Conservation (phyloP, 345 rosid genomes). For the Salix dunnii region DNA sequence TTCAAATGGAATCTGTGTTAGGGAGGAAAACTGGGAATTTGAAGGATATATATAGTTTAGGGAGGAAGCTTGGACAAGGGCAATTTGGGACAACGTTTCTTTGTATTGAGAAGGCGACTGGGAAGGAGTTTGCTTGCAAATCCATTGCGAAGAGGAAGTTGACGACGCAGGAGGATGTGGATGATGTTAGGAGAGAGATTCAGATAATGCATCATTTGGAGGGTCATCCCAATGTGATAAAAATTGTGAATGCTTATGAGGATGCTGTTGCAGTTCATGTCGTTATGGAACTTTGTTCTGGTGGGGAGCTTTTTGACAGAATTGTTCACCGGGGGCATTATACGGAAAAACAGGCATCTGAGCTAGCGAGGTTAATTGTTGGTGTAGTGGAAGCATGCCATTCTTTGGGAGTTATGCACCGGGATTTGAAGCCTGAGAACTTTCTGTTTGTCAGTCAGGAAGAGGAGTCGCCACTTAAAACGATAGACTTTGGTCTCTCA, state of each 20-base stretch:
- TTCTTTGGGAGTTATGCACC: conserved; percentile 93
- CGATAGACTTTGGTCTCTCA: conserved; percentile 93
- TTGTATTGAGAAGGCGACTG: conserved; percentile 60
- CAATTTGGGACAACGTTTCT: conserved; percentile 93
- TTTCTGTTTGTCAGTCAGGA: conserved; percentile 65
- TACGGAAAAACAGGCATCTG: conserved; percentile 77
- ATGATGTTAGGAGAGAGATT: conserved; percentile 93
- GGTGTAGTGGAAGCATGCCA: conserved; percentile 91
- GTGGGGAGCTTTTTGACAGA: conserved; percentile 93
- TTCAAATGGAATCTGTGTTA: conserved; percentile 64
- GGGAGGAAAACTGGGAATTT: conserved; percentile 79
- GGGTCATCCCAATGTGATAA: conserved; percentile 84
- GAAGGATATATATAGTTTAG: conserved; percentile 72
- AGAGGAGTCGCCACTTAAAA: conserved; percentile 74
- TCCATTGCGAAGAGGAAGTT: conserved; percentile 80
- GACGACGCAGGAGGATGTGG: conserved; percentile 64
- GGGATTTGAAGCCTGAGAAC: conserved; percentile 98
- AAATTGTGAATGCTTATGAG: conserved; percentile 78
- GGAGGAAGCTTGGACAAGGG: conserved; percentile 91
- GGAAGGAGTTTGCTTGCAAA: conserved; percentile 77
- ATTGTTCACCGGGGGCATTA: conserved; percentile 90
- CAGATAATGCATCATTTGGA: conserved; percentile 94
- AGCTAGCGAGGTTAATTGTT: conserved; percentile 71
- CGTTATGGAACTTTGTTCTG: conserved; percentile 90
- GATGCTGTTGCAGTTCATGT: conserved; percentile 87